Conservation (phyloP, 2,329 filamentous ascomycete genomes). For the Aspergillus eucalypticola region DNA sequence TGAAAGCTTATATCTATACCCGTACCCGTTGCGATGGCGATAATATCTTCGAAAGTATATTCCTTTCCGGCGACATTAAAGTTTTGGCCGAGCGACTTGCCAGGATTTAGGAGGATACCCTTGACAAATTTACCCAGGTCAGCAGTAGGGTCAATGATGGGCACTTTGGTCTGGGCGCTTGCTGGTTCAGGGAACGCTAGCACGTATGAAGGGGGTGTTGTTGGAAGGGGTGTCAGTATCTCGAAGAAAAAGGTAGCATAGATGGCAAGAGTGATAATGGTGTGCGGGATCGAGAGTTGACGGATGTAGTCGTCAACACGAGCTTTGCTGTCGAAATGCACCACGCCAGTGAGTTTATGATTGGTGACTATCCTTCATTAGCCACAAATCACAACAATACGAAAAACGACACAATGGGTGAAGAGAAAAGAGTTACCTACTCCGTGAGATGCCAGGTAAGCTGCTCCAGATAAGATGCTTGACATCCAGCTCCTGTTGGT, state of each 20-base stretch:
- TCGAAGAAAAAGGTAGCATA: conserved; percentile 11
- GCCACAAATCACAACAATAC: background rate
- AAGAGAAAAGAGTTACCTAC: conserved; percentile 18
- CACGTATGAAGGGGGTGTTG: background rate
- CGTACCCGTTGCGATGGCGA: conserved; percentile 41
- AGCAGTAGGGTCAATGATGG: conserved; percentile 12
- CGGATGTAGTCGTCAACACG: conserved; percentile 55
- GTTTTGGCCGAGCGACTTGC: conserved; percentile 45
- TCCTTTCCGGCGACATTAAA: conserved; percentile 49
- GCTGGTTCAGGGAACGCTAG: conserved; percentile 1
- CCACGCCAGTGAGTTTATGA: conserved; percentile 31
- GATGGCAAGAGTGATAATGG: conserved; percentile 18
- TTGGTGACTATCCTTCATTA: conserved; percentile 22
- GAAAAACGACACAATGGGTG: background rate
- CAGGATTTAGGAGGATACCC: conserved; percentile 35
- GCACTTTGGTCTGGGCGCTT: conserved; percentile 5
- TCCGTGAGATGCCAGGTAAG: conserved; percentile 17
- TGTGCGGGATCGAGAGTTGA: conserved; percentile 14
- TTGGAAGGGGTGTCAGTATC: conserved; percentile 2
- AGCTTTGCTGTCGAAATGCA: conserved; percentile 60
- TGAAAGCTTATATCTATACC: conserved; percentile 36
- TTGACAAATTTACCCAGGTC: conserved; percentile 26
- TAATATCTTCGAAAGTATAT: conserved; percentile 42
- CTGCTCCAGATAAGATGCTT: conserved; percentile 19
- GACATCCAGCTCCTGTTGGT: background rate